A percentile compares a stretch with the other conserved stretches of the same genome.
Conservation (phyloP, 2,329 filamentous ascomycete species). For the Parafenestella ontariensis region DNA sequence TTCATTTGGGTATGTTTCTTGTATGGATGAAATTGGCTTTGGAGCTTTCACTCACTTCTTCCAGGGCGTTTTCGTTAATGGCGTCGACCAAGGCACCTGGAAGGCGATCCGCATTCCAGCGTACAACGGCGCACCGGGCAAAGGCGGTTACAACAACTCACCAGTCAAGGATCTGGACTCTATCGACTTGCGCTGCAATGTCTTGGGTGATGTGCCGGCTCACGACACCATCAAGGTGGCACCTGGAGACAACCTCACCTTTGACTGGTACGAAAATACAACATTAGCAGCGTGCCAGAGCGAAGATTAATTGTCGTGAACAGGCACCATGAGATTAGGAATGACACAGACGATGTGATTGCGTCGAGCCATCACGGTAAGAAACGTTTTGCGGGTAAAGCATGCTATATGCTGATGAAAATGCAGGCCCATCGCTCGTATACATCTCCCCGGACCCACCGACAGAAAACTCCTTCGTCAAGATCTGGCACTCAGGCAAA, state of each 20-base stretch:
- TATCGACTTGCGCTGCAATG: constrained; percentile 51
- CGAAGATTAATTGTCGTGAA: neutral
- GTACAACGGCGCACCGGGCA: constrained; percentile 46
- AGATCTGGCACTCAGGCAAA: constrained; percentile 50
- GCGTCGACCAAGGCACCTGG: constrained; percentile 39
- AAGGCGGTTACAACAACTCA: constrained; percentile 49
- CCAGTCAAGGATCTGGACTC: constrained; percentile 50
- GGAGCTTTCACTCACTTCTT: neutral
- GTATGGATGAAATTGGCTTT: neutral
- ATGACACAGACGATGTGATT: constrained; percentile 44
- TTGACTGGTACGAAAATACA: constrained; percentile 40
- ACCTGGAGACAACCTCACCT: constrained; percentile 49
- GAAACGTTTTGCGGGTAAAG: neutral
- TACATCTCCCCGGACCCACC: constrained; percentile 52
- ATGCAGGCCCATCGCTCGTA: constrained; percentile 45
- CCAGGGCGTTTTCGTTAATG: constrained; percentile 42
- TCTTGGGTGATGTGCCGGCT: constrained; percentile 48
- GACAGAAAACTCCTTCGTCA: constrained; percentile 49
- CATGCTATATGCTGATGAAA: neutral
- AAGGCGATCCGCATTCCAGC: constrained; percentile 38
- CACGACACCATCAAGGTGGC: constrained; percentile 45
- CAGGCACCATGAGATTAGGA: constrained; percentile 48
- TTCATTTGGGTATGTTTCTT: constrained; percentile 34
- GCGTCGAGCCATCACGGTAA: constrained; percentile 33
- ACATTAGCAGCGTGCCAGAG: neutral